A percentile compares a stretch with the other conserved stretches of the same genome.
Evolutionary conservation across 1,284 basidiomycete species (phyloP).

Genomic region (Fomes fomentarius): DNA sequence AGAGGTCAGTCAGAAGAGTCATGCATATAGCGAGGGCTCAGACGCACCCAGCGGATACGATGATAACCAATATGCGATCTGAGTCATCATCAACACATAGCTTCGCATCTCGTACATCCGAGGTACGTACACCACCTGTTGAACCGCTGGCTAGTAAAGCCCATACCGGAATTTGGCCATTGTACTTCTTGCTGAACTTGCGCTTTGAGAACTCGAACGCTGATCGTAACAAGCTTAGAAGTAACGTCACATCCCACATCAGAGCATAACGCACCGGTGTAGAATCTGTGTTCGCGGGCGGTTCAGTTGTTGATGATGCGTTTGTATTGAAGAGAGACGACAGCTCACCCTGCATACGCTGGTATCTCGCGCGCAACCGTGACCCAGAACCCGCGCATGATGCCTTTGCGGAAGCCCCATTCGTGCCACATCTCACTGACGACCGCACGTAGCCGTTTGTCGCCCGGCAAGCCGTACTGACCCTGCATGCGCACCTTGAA

Average conservation of each 20-base stretch:
- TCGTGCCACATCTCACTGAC: conserved; percentile 82
- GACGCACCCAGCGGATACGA: conserved; percentile 83
- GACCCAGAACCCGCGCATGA: conserved; percentile 98
- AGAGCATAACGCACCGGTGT: conserved; percentile 62
- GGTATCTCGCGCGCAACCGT: conserved; percentile 93
- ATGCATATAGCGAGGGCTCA: background rate
- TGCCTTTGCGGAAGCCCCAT: conserved; percentile 84
- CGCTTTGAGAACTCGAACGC: conserved; percentile 92
- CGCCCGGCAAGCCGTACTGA: conserved; percentile 77
- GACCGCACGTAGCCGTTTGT: conserved; percentile 77
- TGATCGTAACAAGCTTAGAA: conserved; percentile 29
- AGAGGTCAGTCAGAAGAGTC: background rate
- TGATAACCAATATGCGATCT: conserved; percentile 93
- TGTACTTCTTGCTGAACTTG: conserved; percentile 65
- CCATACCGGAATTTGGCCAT: conserved; percentile 83
- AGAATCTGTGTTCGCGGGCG: conserved; percentile 53
- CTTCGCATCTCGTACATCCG: too few relatives aligned
- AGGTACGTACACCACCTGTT: conserved; percentile 76
- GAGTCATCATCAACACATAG: background rate
- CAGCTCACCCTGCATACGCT: conserved; percentile 84
- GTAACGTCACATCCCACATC: background rate
- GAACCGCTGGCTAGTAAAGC: conserved; percentile 86
- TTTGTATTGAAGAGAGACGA: background rate
- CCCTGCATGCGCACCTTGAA: conserved; percentile 98
- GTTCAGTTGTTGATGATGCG: background rate